phyloP scores from a whole-genome alignment of 2,329 filamentous ascomycete species.

The Neofusicoccum ribis region DNA sequence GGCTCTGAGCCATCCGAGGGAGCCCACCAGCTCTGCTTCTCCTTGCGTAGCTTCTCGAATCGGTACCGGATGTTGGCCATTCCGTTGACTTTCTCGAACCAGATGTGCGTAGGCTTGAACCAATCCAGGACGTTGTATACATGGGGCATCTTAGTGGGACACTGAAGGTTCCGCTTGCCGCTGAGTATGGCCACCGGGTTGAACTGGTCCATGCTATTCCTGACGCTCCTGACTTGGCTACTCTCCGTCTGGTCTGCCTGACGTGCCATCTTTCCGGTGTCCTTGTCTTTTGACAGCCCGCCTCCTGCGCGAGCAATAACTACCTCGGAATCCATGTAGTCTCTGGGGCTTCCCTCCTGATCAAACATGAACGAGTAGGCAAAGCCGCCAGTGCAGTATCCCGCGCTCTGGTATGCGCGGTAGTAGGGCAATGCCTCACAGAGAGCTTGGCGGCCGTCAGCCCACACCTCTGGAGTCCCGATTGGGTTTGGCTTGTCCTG shows the following conservation, averaged over 20 bases:
- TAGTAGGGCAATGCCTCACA: slow-evolving; percentile 67
- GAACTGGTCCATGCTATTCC: slow-evolving; percentile 47
- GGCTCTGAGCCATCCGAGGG: slow-evolving; percentile 33
- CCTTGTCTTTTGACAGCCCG: slow-evolving; percentile 49
- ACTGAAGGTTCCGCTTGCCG: slow-evolving; percentile 54
- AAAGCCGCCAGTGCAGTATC: slow-evolving; percentile 54
- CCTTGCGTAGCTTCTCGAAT: slow-evolving; percentile 62
- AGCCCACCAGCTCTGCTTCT: slow-evolving; percentile 60
- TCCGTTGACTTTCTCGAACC: slow-evolving; percentile 58
- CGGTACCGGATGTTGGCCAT: slow-evolving; percentile 58
- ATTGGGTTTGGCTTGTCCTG: slow-evolving; percentile 31
- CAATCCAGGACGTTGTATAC: slow-evolving; percentile 67
- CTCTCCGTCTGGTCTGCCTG: slow-evolving; percentile 48
- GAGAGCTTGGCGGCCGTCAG: slow-evolving; percentile 58
- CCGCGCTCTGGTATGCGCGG: slow-evolving; percentile 60
- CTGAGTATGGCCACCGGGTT: slow-evolving; percentile 50
- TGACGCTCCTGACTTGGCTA: slow-evolving; percentile 41
- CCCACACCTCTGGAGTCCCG: slow-evolving; percentile 55
- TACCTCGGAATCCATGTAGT: slow-evolving; percentile 61
- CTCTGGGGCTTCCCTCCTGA: slow-evolving; percentile 52
- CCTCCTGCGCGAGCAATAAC: slow-evolving; percentile 65
- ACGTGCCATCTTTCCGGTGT: slow-evolving; percentile 48
- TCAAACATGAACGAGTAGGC: slow-evolving; percentile 62
- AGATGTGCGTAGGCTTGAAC: slow-evolving; percentile 69
- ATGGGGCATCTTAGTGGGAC: slow-evolving; percentile 54